Conservation (phyloP, 2,329 filamentous ascomycete species). For the Diaporthe sp. region DNA sequence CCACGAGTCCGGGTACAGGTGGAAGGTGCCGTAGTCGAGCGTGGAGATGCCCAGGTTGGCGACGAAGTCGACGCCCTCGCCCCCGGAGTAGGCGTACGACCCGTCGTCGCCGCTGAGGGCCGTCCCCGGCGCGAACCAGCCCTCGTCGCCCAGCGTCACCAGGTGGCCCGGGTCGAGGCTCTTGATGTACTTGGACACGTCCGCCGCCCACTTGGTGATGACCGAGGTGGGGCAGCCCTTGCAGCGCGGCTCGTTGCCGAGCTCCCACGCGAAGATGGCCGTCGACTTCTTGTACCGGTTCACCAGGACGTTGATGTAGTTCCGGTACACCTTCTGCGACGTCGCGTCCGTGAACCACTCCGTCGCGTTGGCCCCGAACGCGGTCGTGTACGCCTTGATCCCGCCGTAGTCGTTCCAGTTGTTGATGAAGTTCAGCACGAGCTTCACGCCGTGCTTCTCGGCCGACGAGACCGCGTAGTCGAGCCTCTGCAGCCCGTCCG, state of each 20-base stretch:
- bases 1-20: constrained; percentile 53
- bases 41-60: constrained; percentile 64
- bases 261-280: constrained; percentile 66
- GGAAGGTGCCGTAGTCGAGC: constrained; percentile 65
- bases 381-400: constrained; percentile 70
- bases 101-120: constrained; percentile 47
- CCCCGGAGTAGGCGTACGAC: constrained; percentile 64
- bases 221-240: constrained; percentile 69
- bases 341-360: constrained; percentile 66
- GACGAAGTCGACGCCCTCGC: constrained; percentile 67
- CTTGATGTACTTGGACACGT: constrained; percentile 73
- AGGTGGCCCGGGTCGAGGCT: constrained; percentile 71
- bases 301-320: constrained; percentile 62
- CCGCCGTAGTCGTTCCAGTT: constrained; percentile 79
- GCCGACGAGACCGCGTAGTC: constrained; percentile 75
- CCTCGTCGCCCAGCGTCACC: constrained; percentile 73
- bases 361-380: constrained; percentile 66
- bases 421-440: constrained; percentile 78
- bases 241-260: constrained; percentile 72
- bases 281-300: constrained; percentile 60
- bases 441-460: constrained; percentile 71
- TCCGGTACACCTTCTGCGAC: constrained; percentile 66
- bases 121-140: constrained; percentile 49
- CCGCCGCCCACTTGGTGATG: constrained; percentile 70
- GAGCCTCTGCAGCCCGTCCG: constrained; percentile 73